Percentiles rank a stretch among this genome's conserved stretches.
Conservation (phyloP, 208 protist genomes). For the Porcisia deanei region DNA sequence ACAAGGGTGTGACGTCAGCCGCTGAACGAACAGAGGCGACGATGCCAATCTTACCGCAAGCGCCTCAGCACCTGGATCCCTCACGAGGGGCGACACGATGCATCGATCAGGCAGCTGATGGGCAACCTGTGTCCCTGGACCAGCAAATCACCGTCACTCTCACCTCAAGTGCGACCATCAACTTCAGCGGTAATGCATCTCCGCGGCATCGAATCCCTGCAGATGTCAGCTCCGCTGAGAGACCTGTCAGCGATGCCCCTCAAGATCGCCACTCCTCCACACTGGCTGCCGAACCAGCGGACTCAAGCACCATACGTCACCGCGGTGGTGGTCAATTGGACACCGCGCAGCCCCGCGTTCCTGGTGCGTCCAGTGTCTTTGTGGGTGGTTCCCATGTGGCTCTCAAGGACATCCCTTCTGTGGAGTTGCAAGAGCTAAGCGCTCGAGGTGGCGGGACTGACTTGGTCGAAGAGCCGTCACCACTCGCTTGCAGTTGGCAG, state of each 20-base stretch:
- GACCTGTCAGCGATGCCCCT: not conserved
- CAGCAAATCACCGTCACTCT: not conserved
- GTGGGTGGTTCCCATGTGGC: not conserved
- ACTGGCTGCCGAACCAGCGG: not conserved
- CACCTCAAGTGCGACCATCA: not conserved
- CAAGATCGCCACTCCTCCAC: not conserved
- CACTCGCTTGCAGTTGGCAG: not conserved
- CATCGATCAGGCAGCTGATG: not conserved
- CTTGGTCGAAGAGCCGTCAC: not conserved
- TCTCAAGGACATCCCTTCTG: conserved; percentile 2
- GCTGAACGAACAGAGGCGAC: not conserved
- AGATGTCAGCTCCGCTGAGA: not conserved
- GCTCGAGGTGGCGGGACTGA: not conserved
- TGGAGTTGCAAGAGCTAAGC: conserved; percentile 5
- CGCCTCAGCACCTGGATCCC: not conserved
- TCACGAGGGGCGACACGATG: not conserved
- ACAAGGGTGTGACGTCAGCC: not conserved
- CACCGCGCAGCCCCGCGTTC: not conserved
- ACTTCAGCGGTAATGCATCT: not conserved
- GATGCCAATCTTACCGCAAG: not conserved
- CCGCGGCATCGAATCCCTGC: not conserved
- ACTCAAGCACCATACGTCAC: not conserved
- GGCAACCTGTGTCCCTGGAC: not conserved
- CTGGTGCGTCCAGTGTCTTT: not conserved
- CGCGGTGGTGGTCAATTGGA: too few species aligned